Percentiles rank a stretch among this genome's conserved stretches.
phyloP scores from a whole-genome alignment of 176 grass and related monocot genomes.

The Secale cereale region DNA sequence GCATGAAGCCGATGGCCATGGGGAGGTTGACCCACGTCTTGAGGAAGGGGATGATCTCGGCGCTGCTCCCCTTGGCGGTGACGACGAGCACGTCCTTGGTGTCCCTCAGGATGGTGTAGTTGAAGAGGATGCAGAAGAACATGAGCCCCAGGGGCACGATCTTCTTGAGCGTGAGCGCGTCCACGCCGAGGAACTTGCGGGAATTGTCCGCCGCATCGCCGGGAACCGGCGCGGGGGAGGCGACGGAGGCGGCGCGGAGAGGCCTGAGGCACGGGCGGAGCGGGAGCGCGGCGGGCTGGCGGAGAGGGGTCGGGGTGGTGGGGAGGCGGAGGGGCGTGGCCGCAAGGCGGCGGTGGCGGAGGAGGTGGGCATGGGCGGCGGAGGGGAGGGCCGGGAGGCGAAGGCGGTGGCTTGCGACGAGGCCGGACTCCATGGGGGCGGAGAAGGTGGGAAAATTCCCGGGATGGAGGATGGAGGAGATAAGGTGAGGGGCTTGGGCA shows the following conservation, averaged over 20 bases:
- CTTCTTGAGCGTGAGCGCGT: conserved; percentile 76
- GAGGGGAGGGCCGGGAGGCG: conserved; percentile 22
- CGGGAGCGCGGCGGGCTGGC: conserved; percentile 39
- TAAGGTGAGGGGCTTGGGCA: conserved; percentile 40
- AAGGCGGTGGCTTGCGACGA: conserved; percentile 53
- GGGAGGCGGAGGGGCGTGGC: background rate
- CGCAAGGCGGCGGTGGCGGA: conserved; percentile 18
- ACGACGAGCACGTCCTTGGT: conserved; percentile 97
- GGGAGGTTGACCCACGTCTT: conserved; percentile 99
- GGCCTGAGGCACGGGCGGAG: conserved; percentile 34
- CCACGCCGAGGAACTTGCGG: conserved; percentile 68
- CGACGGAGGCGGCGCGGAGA: conserved; percentile 22
- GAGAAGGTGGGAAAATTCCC: background rate
- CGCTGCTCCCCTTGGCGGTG: conserved; percentile 96
- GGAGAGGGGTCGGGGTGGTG: conserved; percentile 35
- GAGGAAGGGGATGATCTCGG: conserved; percentile 98
- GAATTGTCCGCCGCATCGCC: background rate
- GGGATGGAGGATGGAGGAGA: conserved; percentile 26
- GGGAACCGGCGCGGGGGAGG: background rate
- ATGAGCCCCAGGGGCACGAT: conserved; percentile 87
- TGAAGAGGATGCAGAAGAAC: conserved; percentile 99
- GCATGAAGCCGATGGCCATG: conserved; percentile 97
- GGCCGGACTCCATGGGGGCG: conserved; percentile 57
- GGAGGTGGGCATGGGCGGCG: conserved; percentile 14
- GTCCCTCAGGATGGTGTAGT: conserved; percentile 97